Base-by-base conservation (phyloP, 768 basidiomycete species). In the Lentinula boryana region DNA sequence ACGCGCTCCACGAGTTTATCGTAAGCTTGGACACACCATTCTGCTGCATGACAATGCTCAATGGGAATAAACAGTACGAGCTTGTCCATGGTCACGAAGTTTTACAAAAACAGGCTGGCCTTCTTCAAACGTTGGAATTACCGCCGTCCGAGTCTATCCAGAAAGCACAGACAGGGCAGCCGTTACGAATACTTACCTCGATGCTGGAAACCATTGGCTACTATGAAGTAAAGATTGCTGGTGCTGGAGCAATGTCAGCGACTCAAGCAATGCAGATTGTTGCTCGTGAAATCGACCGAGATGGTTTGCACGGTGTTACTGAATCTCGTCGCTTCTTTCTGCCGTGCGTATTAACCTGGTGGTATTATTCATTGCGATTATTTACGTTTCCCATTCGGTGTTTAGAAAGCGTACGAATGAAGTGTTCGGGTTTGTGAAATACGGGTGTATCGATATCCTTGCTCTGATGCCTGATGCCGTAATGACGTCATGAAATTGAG, bases 251-350 rank as follows among this genome's bases (percentile, higher is more conserved):
- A 9, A 75, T 72, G 49, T 82, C 79, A 9, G 83, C 84, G n/a
- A 80, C 75, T 63, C 75, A 78, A 43, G 84, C 84, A 1, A 74
- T 90, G 72, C 77, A 76, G n/a, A 68, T 79, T 6, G 78, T 90
- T n/a, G 77, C 81, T 35, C 72, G 74, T 62, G 82, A 86, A 41
- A 81, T 89, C 23, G 88, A 89, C 61, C 74, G 74, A 58, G 80
- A 87, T 64, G 88, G 88, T 0, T 66, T 88, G 56, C 77, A 81
- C 46, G 75, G 71, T 9, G 68, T 69, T n/a, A 68, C 63, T 43
- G 67, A 70, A 15, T 32, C 59, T 23, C 65, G 41, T 31, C 66
- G 76, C 63, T 62, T 66, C 9, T 71, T 80, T 52, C 79, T 79
- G 58, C 72, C 74, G 82, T 87, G 71, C 73, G 85, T 78, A 27